Conservation (phyloP, 192 early-diverging fungal genomes). For the Backusella mclennaniae region DNA sequence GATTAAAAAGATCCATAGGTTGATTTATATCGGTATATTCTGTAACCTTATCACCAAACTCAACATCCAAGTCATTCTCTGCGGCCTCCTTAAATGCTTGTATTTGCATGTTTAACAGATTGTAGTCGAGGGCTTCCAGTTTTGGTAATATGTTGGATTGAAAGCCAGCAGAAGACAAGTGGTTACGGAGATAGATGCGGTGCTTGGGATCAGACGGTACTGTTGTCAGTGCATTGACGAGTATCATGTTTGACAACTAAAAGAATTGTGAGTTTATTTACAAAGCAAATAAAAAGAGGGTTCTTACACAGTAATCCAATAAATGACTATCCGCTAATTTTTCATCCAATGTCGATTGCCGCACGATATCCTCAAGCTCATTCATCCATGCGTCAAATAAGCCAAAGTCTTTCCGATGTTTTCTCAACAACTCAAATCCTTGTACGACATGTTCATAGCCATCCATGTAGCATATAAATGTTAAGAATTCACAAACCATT, state of each 20-base stretch:
- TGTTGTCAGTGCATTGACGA: constrained; percentile 70
- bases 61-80: constrained; percentile 30
- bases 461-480: constrained; percentile 72
- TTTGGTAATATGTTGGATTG: constrained; percentile 56
- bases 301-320: constrained; percentile 66
- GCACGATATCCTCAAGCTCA: constrained; percentile 64
- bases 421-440: constrained; percentile 70
- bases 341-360: constrained; percentile 61
- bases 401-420: constrained; percentile 56
- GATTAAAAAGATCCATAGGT: constrained; percentile 66
- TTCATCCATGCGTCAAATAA: constrained; percentile 77
- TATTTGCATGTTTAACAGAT: constrained; percentile 33
- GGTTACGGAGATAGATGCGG: constrained; percentile 69
- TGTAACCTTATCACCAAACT: constrained; percentile 48
- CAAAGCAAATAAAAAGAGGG: neutral
- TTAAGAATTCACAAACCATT: constrained; percentile 68
- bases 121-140: constrained; percentile 48
- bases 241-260: constrained; percentile 74
- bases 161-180: constrained; percentile 66
- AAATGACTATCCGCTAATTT: constrained; percentile 66
- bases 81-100: constrained; percentile 19
- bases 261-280: neutral
- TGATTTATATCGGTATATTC: constrained; percentile 63
- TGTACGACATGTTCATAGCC: constrained; percentile 72
- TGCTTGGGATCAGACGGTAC: constrained; percentile 71